Conservation (phyloP, 75 land plant genomes). For the Pseudotsuga menziesii region DNA sequence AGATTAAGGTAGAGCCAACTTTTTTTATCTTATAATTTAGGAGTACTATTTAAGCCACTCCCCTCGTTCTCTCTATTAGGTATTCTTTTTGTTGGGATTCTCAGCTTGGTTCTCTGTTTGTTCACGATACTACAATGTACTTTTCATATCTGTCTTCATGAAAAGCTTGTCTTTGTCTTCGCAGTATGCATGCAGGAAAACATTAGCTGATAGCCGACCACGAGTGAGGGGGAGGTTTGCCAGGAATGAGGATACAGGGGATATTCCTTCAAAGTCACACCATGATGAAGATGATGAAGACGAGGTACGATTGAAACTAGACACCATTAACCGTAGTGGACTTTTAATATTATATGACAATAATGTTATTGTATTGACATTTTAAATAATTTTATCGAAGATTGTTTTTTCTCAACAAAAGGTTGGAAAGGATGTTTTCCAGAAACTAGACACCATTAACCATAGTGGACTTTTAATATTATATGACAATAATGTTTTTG, state of each 20-base stretch:
- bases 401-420: not conserved
- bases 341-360: not conserved
- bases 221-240: conserved; percentile 92
- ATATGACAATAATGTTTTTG: not conserved
- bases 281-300: conserved; percentile 28
- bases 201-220: conserved; percentile 91
- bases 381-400: no score
- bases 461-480: not conserved
- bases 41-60: not conserved
- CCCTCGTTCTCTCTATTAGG: not conserved
- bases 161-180: conserved; percentile 6
- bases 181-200: conserved; percentile 96
- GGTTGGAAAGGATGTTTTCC: no score
- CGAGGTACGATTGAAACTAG: not conserved
- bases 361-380: not conserved
- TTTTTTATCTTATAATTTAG: not conserved
- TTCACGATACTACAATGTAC: not conserved
- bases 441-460: not conserved
- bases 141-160: not conserved
- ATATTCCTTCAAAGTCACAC: conserved; percentile 12
- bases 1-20: conserved; percentile 69
- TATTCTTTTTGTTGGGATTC: not conserved
- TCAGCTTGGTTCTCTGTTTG: not conserved
- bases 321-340: not conserved
- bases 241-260: conserved; percentile 68